Evolutionary conservation across 2,329 filamentous ascomycete genomes (phyloP).

Genomic region (Magnaporthiopsis incrustans): DNA sequence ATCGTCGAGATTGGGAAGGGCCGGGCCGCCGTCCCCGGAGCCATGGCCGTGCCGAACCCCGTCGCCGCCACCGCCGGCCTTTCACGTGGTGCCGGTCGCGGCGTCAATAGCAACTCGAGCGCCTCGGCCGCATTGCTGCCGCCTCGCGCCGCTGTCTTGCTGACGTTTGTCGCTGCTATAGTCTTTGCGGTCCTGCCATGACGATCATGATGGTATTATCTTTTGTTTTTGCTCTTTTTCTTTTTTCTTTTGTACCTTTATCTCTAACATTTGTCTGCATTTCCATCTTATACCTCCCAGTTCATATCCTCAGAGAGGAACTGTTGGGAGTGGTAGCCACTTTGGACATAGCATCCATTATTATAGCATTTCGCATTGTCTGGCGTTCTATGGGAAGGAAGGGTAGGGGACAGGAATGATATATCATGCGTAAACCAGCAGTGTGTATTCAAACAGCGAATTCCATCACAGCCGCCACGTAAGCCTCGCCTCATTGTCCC

Average conservation of each 20-base stretch:
- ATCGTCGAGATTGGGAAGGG: conserved; percentile 49
- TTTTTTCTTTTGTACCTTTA: background rate
- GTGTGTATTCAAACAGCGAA: too few species aligned
- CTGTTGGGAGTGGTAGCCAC: too few species aligned
- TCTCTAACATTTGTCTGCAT: background rate
- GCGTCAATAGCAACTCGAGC: conserved; percentile 5
- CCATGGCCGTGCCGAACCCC: conserved; percentile 39
- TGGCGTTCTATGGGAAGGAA: too few species aligned
- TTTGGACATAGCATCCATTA: too few species aligned
- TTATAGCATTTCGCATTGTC: too few species aligned
- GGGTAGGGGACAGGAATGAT: too few species aligned
- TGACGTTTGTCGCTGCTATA: conserved; percentile 6
- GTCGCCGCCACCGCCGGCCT: conserved; percentile 41
- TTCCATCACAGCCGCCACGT: too few species aligned
- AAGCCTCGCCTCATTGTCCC: too few species aligned
- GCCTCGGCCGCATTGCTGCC: background rate
- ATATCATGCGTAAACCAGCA: too few species aligned
- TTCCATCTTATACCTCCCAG: background rate
- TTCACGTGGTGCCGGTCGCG: background rate
- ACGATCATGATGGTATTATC: background rate
- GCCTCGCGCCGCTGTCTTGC: too few species aligned
- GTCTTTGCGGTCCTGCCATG: too few species aligned
- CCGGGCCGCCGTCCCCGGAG: conserved; percentile 42
- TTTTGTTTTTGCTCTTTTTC: background rate
- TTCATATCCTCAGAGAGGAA: too few species aligned